Conservation (phyloP, 495 filamentous ascomycete species). For the Aspergillus baeticus region DNA sequence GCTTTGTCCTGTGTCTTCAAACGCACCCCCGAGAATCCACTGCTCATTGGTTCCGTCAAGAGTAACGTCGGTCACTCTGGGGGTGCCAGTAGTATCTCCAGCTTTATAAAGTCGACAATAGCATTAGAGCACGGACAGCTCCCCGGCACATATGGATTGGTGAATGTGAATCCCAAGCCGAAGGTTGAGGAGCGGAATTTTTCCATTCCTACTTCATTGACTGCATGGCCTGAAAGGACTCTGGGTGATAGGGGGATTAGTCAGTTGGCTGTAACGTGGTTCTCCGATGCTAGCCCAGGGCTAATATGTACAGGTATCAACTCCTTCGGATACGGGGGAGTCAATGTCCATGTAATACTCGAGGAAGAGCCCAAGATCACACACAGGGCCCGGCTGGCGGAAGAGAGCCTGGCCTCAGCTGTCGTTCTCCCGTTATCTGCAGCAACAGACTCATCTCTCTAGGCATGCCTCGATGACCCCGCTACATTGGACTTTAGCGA, state of each 20-base stretch:
- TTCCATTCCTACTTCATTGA: constrained; percentile 12
- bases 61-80: constrained; percentile 44
- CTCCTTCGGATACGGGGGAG: constrained; percentile 26
- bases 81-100: constrained; percentile 39
- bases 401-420: too few relatives aligned
- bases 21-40: background rate
- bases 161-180: constrained; percentile 27
- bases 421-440: background rate
- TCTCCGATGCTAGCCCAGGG: too few relatives aligned
- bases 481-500: constrained; percentile 16
- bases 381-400: background rate
- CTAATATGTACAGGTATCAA: constrained; percentile 7
- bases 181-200: constrained; percentile 25
- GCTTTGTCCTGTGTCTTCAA: background rate
- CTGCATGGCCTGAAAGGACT: background rate
- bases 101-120: constrained; percentile 53
- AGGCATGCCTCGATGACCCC: constrained; percentile 1
- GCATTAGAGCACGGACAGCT: constrained; percentile 47
- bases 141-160: constrained; percentile 33
- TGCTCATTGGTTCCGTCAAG: constrained; percentile 39
- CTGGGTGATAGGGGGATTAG: background rate
- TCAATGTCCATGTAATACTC: constrained; percentile 40
- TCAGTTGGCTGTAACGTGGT: background rate
- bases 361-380: constrained; percentile 18
- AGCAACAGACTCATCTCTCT: background rate